Conservation (phyloP, 208 protist species). For the Leishmania braziliensis region DNA sequence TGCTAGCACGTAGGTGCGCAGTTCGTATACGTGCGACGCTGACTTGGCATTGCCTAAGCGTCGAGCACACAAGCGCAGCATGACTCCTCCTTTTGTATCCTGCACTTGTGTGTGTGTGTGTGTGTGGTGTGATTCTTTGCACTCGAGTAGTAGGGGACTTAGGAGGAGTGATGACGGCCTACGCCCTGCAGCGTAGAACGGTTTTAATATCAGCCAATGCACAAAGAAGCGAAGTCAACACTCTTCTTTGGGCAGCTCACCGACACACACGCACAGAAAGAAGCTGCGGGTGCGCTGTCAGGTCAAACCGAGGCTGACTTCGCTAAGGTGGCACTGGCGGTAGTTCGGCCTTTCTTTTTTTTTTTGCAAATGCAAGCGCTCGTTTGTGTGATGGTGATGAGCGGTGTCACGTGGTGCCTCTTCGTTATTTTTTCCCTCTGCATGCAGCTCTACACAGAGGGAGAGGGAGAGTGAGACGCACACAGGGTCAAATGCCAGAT, state of each 20-base stretch:
- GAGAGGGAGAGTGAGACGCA: not conserved
- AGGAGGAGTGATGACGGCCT: not conserved
- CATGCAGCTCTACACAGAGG: not conserved
- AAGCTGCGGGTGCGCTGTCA: not conserved
- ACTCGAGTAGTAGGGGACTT: not conserved
- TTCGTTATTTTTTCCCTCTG: not conserved
- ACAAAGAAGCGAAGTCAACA: not conserved
- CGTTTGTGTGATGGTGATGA: not conserved
- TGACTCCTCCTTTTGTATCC: constrained; percentile 3
- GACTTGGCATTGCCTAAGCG: constrained; percentile 23
- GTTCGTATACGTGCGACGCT: constrained; percentile 59
- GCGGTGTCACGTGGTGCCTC: not conserved
- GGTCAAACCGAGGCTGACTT: not conserved
- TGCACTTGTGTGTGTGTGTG: constrained; percentile 6
- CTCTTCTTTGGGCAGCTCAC: not conserved
- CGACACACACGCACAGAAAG: not conserved
- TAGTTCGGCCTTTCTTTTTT: not conserved
- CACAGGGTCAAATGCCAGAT: not conserved
- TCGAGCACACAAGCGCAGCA: constrained; percentile 42
- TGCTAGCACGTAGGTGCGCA: constrained; percentile 56
- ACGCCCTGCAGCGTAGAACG: not conserved
- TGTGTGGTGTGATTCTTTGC: not conserved
- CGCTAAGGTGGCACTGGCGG: not conserved
- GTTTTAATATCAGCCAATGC: not conserved
- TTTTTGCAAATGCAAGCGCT: not conserved